phyloP scores from a whole-genome alignment of 768 basidiomycete species.

The Chalciporus chontae region DNA sequence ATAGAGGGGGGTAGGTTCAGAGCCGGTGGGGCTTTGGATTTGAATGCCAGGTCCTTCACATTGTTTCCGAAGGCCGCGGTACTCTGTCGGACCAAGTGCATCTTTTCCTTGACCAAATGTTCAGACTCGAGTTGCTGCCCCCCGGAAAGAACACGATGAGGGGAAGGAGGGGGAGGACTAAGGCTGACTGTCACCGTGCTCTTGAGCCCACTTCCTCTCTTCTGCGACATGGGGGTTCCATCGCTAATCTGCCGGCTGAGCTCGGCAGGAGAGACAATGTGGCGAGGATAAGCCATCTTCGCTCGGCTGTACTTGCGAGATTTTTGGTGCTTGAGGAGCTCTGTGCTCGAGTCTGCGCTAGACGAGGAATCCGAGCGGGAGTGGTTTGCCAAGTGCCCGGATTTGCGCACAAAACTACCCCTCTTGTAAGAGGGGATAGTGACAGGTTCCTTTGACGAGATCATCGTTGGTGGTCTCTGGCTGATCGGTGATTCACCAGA shows the following conservation, averaged over 20 bases:
- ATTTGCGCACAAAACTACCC: neutral
- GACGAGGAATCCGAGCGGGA: constrained; percentile 11
- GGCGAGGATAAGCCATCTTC: neutral
- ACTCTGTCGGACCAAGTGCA: neutral
- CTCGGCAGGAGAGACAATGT: constrained; percentile 5
- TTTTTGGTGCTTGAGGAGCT: constrained; percentile 12
- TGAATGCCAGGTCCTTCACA: constrained; percentile 1
- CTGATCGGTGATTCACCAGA: constrained; percentile 19
- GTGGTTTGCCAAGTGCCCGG: constrained; percentile 6
- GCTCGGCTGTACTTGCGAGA: constrained; percentile 1
- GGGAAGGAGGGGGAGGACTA: neutral
- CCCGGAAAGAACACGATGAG: constrained; percentile 2
- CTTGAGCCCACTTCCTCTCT: constrained; percentile 1
- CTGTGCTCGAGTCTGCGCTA: constrained; percentile 18
- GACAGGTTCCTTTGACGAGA: neutral
- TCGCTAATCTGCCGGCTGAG: constrained; percentile 12
- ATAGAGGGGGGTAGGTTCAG: constrained; percentile 1
- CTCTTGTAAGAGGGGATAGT: constrained; percentile 1
- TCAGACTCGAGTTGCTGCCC: neutral
- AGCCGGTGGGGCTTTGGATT: constrained; percentile 9
- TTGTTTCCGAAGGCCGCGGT: neutral
- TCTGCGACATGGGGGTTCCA: constrained; percentile 18
- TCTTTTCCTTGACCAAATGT: neutral
- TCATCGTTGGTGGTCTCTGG: neutral
- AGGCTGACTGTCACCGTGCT: constrained; percentile 1